Percentiles rank a stretch among this genome's conserved stretches.
Evolutionary conservation across 768 basidiomycete species (phyloP).

Genomic region (Coprinellus aureogranulatus): DNA sequence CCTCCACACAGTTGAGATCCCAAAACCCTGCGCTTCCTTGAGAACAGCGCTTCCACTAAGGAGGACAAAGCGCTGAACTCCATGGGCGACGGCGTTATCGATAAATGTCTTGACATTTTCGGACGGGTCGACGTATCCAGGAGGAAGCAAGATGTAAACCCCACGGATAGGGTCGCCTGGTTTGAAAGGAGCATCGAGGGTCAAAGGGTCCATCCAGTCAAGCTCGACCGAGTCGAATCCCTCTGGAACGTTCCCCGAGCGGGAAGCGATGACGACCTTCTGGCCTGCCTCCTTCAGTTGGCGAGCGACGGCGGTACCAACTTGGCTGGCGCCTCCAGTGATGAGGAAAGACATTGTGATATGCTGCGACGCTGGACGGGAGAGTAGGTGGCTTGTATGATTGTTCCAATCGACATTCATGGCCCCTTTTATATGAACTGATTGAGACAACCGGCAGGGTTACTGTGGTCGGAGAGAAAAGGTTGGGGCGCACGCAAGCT

Average conservation of each 20-base stretch:
- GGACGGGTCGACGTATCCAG: neutral
- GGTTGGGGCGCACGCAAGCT: no score
- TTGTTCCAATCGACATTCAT: no score
- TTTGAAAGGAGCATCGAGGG: neutral
- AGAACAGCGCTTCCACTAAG: slow-evolving; percentile 22
- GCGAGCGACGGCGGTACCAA: slow-evolving; percentile 17
- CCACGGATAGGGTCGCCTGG: neutral
- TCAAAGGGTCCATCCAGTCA: neutral
- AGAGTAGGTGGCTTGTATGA: no score
- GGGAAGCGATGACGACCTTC: neutral
- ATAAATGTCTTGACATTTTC: neutral
- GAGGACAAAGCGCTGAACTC: slow-evolving; percentile 7
- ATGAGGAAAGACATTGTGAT: slow-evolving; percentile 23
- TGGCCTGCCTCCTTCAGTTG: slow-evolving; percentile 17
- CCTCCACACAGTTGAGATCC: neutral
- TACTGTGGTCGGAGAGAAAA: no score
- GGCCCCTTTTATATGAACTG: no score
- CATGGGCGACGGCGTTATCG: neutral
- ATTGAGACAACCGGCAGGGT: no score
- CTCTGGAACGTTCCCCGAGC: neutral
- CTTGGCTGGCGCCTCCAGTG: slow-evolving; percentile 26
- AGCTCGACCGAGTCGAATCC: slow-evolving; percentile 1
- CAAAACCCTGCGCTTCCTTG: neutral
- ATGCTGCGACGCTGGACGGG: no score
- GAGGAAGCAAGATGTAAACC: neutral